These are phyloP conservation scores for Auricularia auricula-judae DNA, from an alignment of 768 basidiomycete genomes.

Conservation along the genomic window DNA sequence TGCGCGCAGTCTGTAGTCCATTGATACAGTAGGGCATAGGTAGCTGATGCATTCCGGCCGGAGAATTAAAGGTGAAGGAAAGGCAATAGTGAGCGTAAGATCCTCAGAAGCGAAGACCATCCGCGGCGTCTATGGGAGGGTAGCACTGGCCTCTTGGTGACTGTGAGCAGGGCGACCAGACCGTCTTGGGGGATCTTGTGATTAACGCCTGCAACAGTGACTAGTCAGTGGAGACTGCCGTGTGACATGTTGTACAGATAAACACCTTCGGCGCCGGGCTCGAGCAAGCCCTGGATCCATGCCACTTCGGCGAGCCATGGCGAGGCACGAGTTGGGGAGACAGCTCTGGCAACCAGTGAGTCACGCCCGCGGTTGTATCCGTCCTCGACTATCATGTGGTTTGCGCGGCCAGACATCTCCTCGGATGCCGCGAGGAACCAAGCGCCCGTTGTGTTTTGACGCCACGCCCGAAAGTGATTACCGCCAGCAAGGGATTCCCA, in stretches of 20 bases:
- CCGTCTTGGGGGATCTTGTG: background rate
- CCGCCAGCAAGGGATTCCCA: conserved; percentile 58
- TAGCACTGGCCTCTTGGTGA: background rate
- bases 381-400: conserved; percentile 64
- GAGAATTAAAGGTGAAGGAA: too few relatives aligned
- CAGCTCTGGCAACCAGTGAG: conserved; percentile 60
- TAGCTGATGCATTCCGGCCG: too few relatives aligned
- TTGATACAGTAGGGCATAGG: too few relatives aligned
- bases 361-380: conserved; percentile 81
- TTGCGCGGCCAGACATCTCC: conserved; percentile 27
- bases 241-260: background rate
- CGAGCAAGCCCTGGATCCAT: conserved; percentile 62
- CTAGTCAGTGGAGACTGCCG: too few relatives aligned
- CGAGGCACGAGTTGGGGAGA: conserved; percentile 24
- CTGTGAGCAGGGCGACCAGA: background rate
- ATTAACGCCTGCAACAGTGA: background rate
- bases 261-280: conserved; percentile 40
- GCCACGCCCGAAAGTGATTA: conserved; percentile 84
- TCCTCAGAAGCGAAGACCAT: too few relatives aligned
- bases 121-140: too few relatives aligned
- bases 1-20: too few relatives aligned
- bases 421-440: conserved; percentile 81
- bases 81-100: too few relatives aligned
- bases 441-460: conserved; percentile 70
- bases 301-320: conserved; percentile 70